Conservation (phyloP, 2,329 filamentous ascomycete genomes). For the Fusarium sp. region DNA sequence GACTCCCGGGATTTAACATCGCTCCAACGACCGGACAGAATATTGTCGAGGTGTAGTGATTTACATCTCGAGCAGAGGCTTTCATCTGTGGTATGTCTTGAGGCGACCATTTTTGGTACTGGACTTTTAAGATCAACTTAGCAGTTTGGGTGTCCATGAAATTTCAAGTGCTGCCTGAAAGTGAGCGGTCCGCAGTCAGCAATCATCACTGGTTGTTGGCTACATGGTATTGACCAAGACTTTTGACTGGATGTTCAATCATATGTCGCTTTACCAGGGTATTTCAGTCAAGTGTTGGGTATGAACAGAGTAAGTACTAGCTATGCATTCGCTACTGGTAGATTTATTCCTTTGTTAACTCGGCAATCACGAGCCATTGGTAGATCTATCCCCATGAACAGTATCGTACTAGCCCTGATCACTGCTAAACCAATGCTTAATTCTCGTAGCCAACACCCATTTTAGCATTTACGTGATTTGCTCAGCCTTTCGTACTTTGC, state of each 20-base stretch:
- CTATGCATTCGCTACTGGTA: background rate
- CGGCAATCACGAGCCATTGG: accelerated
- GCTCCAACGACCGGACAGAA: background rate
- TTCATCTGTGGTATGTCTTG: background rate
- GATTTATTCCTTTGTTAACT: background rate
- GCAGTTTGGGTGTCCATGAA: background rate
- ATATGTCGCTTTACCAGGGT: too few species aligned
- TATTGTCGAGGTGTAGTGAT: background rate
- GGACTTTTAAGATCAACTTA: background rate
- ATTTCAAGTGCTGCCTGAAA: background rate
- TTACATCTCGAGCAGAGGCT: background rate
- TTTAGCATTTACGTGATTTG: too few species aligned
- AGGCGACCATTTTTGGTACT: background rate
- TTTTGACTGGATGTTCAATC: background rate
- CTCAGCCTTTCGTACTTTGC: background rate
- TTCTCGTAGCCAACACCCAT: too few species aligned
- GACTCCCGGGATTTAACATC: background rate
- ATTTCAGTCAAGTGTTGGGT: background rate
- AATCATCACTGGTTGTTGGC: background rate
- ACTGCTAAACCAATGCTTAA: too few species aligned
- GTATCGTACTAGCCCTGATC: too few species aligned
- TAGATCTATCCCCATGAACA: accelerated
- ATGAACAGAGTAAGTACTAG: background rate
- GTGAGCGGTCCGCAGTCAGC: background rate
- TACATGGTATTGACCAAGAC: background rate